Base-by-base conservation (phyloP, 1,284 basidiomycete genomes). In the Ceratobasidium sp. region DNA sequence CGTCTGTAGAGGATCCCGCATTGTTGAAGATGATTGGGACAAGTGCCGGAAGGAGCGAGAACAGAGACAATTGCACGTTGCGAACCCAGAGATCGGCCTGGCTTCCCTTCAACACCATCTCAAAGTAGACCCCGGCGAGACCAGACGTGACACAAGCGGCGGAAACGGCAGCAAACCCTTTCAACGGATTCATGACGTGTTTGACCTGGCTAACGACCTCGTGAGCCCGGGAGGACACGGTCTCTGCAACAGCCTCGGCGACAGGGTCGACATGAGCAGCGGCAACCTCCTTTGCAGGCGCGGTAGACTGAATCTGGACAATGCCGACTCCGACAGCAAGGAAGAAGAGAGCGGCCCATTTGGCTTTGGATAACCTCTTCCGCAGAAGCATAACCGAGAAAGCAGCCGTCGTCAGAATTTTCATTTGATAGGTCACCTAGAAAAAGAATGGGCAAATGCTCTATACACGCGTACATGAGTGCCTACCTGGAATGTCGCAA, bases 101-200 rank as follows among this genome's bases (percentile, higher is more conserved):
- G 11, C 94, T 94, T 80, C 90, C 92, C 85, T 99, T 99, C 82
- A 99, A 88, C 23, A 99, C 95, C 92, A 97, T 96, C 86, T 99
- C 97, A 81, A 99, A 98, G 86, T 99, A 99, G 35, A 98, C 97
- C 15, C 97, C 97, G 0, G 97, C 97, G n/a, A 99, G 90, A 45
- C 97, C 97, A 0, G 96, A 98, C 0, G 96, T 98, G 85, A 98
- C 91, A 86, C 97, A 99, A 0, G 97, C 96, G 2, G 93, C 90
- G 0, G 90, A 90, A 74, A 99, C 96, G 0, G 97, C 97, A 35
- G 89, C 83, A 81, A 98, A 89, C 0, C 97, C 97, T 79, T 91
- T 94, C 75, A 94, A 83, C 3, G 94, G 92, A 81, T 92, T 90
- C 94, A 97, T 94, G 58, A 85, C 83, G 71, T 87, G 85, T 83